Evolutionary conservation across 768 basidiomycete species (phyloP), one percentile per base, ranked within the genome.

Genomic region (Gyrodon lividus): DNA sequence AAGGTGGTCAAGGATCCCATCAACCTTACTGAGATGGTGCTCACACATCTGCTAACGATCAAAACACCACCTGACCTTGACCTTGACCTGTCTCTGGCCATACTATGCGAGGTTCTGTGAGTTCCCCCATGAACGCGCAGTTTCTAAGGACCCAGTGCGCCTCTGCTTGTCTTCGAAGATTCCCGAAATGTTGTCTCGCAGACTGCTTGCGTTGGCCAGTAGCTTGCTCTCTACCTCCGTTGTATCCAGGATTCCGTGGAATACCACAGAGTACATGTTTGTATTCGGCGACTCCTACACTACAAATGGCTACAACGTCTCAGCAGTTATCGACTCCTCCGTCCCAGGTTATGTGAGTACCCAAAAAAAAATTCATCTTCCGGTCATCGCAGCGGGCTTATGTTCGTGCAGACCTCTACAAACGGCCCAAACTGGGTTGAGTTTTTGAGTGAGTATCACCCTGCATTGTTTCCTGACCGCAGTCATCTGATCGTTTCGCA

Each of bases 201-300:
- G 19, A 38, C 33, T 54, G 14, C 6, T 63, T 6, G 14, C 23
- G 8, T 44, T 55, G 28, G 31, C 39, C 38, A 22, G 34, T 30
- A 8, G 48, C 37, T 26, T 65, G 17, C 22, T 51, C 38, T 51
- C 26, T 34, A 14, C 55, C 33, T 35, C 57, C 4, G 19, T 52
- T 22, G 54, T 14, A 17, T 58, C 43, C 14, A 62, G 70, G 5
- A 64, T 65, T 46, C 73, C 77, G 6, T 84, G 82, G 83, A 72
- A 70, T 12, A 70, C 71, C 13, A 84, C 78, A 5, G 66, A 82
- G 55, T 83, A 75, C 59, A 57, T 84, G 45, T 80, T 86, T 55
- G 72, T 77, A 2, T 85, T 85, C 56, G 84, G 83, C 9, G 83
- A 85, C 57, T 84, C 81, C 1, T 85, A 85, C 63, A 81, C 80